A percentile compares a stretch with the other conserved stretches of the same genome.
These are phyloP conservation scores for Lactifluus echinatus DNA, from an alignment of 768 basidiomycete genomes.

Conservation along the genomic window DNA sequence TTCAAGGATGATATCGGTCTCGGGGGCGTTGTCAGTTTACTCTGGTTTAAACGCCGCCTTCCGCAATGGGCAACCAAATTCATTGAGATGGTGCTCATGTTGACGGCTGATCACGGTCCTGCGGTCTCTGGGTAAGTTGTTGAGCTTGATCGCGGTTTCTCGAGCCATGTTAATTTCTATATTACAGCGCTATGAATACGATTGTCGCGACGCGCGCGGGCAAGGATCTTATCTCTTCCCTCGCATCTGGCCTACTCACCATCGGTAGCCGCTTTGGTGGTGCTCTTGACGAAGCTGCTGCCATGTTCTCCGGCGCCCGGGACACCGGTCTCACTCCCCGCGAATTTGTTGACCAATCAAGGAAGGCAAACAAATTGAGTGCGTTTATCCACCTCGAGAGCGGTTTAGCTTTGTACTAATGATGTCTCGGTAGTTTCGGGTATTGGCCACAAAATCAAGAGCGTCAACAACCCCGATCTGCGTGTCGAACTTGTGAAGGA, in stretches of 20 bases:
- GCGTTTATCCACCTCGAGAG: slow-evolving; percentile 26
- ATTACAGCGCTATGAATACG: slow-evolving; percentile 86
- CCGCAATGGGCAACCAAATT: slow-evolving; percentile 95
- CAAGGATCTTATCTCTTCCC: slow-evolving; percentile 95
- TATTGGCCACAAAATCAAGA: slow-evolving; percentile 99
- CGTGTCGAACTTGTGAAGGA: slow-evolving; percentile 93
- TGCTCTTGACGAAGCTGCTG: slow-evolving; percentile 93
- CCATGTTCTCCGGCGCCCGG: slow-evolving; percentile 89
- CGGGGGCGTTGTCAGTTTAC: slow-evolving; percentile 89
- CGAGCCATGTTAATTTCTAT: slow-evolving; percentile 1
- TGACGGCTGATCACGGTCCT: slow-evolving; percentile 97
- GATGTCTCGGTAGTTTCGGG: slow-evolving; percentile 60
- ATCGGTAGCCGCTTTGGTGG: slow-evolving; percentile 98
- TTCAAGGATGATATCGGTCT: slow-evolving; percentile 97
- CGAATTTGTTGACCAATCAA: slow-evolving; percentile 91
- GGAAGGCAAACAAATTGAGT: slow-evolving; percentile 93
- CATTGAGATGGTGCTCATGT: slow-evolving; percentile 99
- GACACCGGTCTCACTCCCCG: slow-evolving; percentile 93
- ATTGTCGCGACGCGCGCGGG: slow-evolving; percentile 99
- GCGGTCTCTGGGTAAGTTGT: slow-evolving; percentile 70
- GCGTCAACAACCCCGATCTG: slow-evolving; percentile 90
- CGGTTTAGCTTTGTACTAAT: slow-evolving; percentile 1
- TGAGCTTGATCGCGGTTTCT: neutral
- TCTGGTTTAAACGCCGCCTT: slow-evolving; percentile 97
- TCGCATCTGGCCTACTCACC: slow-evolving; percentile 92